Percentiles rank a stretch among this genome's conserved stretches.
Conservation (phyloP, 2,329 filamentous ascomycete genomes). For the Sporothrix phasma region DNA sequence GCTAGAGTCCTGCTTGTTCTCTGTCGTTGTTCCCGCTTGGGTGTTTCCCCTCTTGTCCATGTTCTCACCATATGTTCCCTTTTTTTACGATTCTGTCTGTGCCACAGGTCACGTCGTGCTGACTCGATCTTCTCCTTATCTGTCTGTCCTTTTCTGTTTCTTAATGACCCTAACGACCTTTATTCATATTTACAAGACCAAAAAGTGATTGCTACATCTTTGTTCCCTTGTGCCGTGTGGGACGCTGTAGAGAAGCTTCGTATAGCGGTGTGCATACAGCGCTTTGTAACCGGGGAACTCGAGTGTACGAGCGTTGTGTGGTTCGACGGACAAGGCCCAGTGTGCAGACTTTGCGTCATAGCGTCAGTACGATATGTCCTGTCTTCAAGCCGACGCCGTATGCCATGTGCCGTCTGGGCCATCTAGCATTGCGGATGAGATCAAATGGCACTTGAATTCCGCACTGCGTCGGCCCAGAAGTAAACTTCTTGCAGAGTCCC, state of each 20-base stretch:
- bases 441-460: too few relatives aligned
- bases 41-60: not conserved
- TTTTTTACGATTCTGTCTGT: not conserved
- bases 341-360: too few relatives aligned
- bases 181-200: not conserved
- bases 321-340: not conserved
- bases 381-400: not conserved
- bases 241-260: too few relatives aligned
- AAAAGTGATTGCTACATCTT: conserved; percentile 3
- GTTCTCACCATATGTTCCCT: not conserved
- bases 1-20: not conserved
- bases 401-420: not conserved
- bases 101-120: conserved; percentile 1
- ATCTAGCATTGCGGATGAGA: not conserved
- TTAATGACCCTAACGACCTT: conserved; percentile 16
- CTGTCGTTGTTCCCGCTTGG: not conserved
- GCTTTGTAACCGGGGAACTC: not conserved
- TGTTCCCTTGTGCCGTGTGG: too few relatives aligned
- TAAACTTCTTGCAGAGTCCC: too few relatives aligned
- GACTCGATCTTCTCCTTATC: not conserved
- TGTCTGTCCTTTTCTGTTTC: not conserved
- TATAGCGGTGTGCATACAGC: not conserved
- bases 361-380: too few relatives aligned
- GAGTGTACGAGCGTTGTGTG: not conserved
- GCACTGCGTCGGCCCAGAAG: too few relatives aligned